Evolutionary conservation across 2,329 filamentous ascomycete species (phyloP), one percentile per base, ranked within the genome.

Genomic region (Stemphylium vesicarium): DNA sequence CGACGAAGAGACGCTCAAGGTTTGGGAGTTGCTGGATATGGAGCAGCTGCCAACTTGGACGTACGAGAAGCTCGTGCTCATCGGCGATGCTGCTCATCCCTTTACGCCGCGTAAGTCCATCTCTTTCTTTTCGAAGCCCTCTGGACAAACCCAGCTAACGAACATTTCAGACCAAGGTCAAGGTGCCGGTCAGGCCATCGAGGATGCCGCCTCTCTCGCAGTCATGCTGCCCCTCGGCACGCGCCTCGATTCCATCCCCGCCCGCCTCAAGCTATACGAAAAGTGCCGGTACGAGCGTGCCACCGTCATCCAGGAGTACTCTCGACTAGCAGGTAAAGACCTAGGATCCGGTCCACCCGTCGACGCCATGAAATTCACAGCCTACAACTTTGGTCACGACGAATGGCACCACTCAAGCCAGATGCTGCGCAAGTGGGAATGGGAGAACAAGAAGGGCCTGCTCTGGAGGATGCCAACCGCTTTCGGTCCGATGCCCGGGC

Each of bases 41-140:
- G 80, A 84, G 4, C 73, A 79, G 1, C 70, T 90, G 13, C 79
- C 81, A 0, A 78, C 73, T 0, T 90, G 85, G 82, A 75, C 78
- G 0, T 79, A 82, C 2, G 82, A 73, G 0, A 79, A 77, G 4
- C 67, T 89, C 15, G 85, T 80, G 1, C 70, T 89, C 0, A 70
- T 90, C 0, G 88, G 88, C 0, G 88, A 90, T 66, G 86, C 88
- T 0, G 88, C 86, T 0, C 88, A 91, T 67, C 86, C 88, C 0
- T 89, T 90, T 63, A 75, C 86, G 0, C 88, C 86, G 12, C 82
- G 80, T 82, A 68, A 70, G 78, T 70, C 10, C 2, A 2, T 20
- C 16, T 20, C 12, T 49, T 37, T 29, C 5, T 18, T 40, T 13
- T 13, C 13, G 10, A 29, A 15, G 5, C 31, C 4, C 4, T 22